These are phyloP conservation scores for Juncus effusus DNA, from an alignment of 176 grass and related monocot genomes.

Conservation along the genomic window DNA sequence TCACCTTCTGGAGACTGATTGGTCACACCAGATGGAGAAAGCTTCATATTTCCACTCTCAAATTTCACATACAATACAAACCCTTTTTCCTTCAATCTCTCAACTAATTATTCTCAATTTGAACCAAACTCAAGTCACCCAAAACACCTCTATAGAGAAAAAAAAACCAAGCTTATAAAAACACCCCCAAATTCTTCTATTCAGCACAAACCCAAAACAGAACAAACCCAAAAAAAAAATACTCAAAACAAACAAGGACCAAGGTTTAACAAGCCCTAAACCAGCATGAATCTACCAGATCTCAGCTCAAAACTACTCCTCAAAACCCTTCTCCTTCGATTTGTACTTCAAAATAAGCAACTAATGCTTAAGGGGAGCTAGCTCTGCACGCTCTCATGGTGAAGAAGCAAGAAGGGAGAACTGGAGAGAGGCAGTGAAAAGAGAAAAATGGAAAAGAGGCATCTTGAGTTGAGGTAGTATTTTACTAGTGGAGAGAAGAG, in stretches of 20 bases:
- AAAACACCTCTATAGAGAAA: conserved; percentile 5
- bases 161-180: not conserved
- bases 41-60: conserved; percentile 25
- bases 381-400: not conserved
- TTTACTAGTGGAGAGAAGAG: conserved; percentile 1
- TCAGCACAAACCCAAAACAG: conserved; percentile 10
- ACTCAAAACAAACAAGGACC: conserved; percentile 13
- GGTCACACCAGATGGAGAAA: conserved; percentile 32
- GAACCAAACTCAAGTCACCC: not conserved
- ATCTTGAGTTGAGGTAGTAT: conserved; percentile 3
- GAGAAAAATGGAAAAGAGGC: not conserved
- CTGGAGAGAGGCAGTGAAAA: not conserved
- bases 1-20: conserved; percentile 47
- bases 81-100: conserved; percentile 12
- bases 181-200: conserved; percentile 7
- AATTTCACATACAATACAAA: conserved; percentile 5
- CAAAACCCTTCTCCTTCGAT: conserved; percentile 7
- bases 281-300: conserved; percentile 23
- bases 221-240: conserved; percentile 7
- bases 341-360: conserved; percentile 9
- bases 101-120: conserved; percentile 19
- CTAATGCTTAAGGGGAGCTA: not conserved
- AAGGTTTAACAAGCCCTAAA: conserved; percentile 10
- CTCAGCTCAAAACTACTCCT: conserved; percentile 17
- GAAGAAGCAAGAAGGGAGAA: conserved; percentile 9